Percentiles rank a stretch among this genome's conserved stretches.
phyloP scores from a whole-genome alignment of 352 stramenopile genomes.

The Pythium oligandrum region DNA sequence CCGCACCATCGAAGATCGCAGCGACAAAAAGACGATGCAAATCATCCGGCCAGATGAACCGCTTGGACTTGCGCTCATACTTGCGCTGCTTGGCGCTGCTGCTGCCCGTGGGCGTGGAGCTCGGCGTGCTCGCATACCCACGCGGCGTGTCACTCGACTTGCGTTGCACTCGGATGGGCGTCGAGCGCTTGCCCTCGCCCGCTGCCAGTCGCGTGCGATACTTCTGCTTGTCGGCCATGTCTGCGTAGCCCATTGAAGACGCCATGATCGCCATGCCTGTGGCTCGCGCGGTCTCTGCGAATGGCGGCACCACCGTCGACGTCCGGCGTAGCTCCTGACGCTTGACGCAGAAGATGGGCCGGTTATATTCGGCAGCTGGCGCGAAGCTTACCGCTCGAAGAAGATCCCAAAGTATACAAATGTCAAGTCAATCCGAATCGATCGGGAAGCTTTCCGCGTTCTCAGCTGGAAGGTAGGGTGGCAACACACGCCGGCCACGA shows the following conservation, averaged over 20 bases:
- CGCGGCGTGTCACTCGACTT: conserved; percentile 1
- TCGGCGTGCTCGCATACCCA: conserved; percentile 1
- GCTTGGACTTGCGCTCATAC: conserved; percentile 86
- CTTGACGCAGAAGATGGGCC: too few relatives aligned
- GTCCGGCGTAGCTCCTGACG: too few relatives aligned
- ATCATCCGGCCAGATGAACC: conserved; percentile 85
- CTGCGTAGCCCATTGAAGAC: conserved; percentile 10
- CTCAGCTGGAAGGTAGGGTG: too few relatives aligned
- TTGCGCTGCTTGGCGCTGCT: conserved; percentile 55
- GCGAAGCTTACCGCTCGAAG: too few relatives aligned
- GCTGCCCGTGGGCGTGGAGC: conserved; percentile 5
- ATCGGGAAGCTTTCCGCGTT: too few relatives aligned
- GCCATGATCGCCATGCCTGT: background rate
- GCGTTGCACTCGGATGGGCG: background rate
- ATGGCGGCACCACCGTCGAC: conserved; percentile 1
- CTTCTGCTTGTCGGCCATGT: conserved; percentile 17
- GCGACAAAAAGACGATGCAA: conserved; percentile 85
- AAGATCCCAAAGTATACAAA: too few relatives aligned
- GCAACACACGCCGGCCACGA: too few relatives aligned
- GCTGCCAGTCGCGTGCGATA: conserved; percentile 19
- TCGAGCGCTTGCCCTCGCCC: background rate
- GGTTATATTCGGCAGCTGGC: too few relatives aligned
- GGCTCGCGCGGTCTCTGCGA: conserved; percentile 7
- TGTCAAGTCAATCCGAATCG: too few relatives aligned
- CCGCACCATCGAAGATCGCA: conserved; percentile 76